Evolutionary conservation across 371 early-diverging fungal genomes (phyloP).

Genomic region (Mucor piriformis): DNA sequence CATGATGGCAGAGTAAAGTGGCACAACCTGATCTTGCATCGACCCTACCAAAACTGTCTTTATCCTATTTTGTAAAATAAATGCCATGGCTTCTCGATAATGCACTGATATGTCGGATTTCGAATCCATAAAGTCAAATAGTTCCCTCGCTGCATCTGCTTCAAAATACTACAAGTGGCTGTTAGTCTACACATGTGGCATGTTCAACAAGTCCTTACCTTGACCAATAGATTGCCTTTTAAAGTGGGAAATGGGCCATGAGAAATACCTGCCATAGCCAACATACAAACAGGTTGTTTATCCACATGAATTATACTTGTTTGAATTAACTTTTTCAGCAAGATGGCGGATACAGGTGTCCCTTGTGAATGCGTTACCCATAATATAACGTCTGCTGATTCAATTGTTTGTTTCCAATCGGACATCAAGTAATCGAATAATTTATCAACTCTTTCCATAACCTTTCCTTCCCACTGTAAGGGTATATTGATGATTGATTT

Average conservation of each 20-base stretch:
- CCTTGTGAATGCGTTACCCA: slow-evolving; percentile 93
- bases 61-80: slow-evolving; percentile 67
- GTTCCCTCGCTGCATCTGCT: slow-evolving; percentile 87
- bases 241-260: slow-evolving; percentile 90
- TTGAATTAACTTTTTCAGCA: slow-evolving; percentile 72
- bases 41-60: slow-evolving; percentile 71
- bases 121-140: slow-evolving; percentile 90
- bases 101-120: slow-evolving; percentile 60
- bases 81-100: slow-evolving; percentile 72
- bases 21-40: slow-evolving; percentile 94
- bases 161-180: slow-evolving; percentile 84
- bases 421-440: slow-evolving; percentile 63
- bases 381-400: slow-evolving; percentile 79
- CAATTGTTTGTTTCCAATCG: slow-evolving; percentile 46
- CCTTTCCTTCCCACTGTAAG: slow-evolving; percentile 88
- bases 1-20: slow-evolving; percentile 89
- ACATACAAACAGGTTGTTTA: slow-evolving; percentile 71
- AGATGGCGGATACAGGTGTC: slow-evolving; percentile 82
- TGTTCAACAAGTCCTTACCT: too few species aligned
- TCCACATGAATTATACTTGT: slow-evolving; percentile 62
- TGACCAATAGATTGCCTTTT: slow-evolving; percentile 77
- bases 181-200: too few species aligned
- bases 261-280: slow-evolving; percentile 91
- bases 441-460: slow-evolving; percentile 78
- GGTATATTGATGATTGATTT: slow-evolving; percentile 76